A percentile compares a stretch with the other conserved stretches of the same genome.
Evolutionary conservation across 1,284 basidiomycete species (phyloP).

Genomic region (Puccinia horiana): DNA sequence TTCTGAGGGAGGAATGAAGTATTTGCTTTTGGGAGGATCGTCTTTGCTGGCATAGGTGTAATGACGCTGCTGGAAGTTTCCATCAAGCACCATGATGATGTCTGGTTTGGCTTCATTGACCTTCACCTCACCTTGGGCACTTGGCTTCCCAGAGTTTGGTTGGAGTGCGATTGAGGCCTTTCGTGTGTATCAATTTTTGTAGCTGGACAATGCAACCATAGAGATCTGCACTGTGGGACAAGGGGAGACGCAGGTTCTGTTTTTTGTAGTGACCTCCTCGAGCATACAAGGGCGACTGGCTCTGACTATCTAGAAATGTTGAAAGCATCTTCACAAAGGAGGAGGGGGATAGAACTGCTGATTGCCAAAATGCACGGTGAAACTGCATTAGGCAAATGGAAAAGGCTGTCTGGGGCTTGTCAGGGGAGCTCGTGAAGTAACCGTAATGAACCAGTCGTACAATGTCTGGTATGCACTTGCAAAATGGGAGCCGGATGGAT

Average conservation of each 20-base stretch:
- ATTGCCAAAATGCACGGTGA: slow-evolving; percentile 17
- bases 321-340: not conserved
- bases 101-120: not conserved
- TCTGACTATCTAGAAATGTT: not conserved
- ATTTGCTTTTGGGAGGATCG: not conserved
- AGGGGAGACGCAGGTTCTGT: not conserved
- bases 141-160: not conserved
- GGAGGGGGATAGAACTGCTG: not conserved
- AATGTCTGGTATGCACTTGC: not conserved
- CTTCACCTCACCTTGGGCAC: not conserved
- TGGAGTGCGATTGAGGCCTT: not conserved
- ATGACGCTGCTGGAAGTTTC: not conserved
- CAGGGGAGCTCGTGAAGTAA: slow-evolving; percentile 6
- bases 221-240: not conserved
- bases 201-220: not conserved
- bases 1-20: not conserved
- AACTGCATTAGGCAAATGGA: slow-evolving; percentile 7
- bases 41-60: not conserved
- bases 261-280: not conserved
- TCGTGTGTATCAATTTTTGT: not conserved
- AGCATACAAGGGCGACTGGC: no score
- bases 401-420: not conserved
- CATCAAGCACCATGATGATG: not conserved
- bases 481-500: not conserved
- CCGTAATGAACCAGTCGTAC: slow-evolving; percentile 5